Base-by-base conservation (phyloP, 495 filamentous ascomycete species). In the Trichoderma asperelloides region DNA sequence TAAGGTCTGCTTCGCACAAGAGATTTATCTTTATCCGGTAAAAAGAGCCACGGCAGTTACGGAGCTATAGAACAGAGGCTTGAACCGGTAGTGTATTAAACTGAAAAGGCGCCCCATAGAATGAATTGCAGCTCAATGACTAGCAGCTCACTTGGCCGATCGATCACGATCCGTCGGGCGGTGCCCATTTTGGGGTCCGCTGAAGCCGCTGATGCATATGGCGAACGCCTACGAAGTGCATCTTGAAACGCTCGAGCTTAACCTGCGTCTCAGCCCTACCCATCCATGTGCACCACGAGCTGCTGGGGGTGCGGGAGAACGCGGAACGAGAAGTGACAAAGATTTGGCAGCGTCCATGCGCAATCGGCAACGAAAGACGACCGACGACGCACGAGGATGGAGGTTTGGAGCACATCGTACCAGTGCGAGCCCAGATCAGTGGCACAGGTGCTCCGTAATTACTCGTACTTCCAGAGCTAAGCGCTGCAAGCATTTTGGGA, bases 311-410 rank as follows among this genome's bases (percentile, higher is more conserved):
- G 15, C 15, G 43, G 43, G n/a, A 47, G n/a, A 60, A 60, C 23
- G 49, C 49, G 21, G n/a, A 6, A 18, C 13, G 25, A 60, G 55
- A 60, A 27, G 55, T 60, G 25, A 30, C 23, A 6, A 16, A n/a
- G 55, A 28, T 21, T 13, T 21, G 23, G 49, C 49, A 45, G 41
- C 13, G 18, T 51, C 16, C 21, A 51, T 1, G 47, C 47, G 47
- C 55, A 28, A 60, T 60, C 23, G 55, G 55, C 55, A 60, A 16
- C 23, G 27, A 30, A 28, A 60, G 55, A 60, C 23, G 55, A 18
- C 27, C 27, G 55, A 30, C 55, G 55, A 60, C 27, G 55, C 25
- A 60, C 55, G 55, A 60, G 16, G 55, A 60, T 60, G 55, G 55
- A 27, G 55, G 55, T 28, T 60, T 60, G 6, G 13, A 28, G 55